Conservation (phyloP, 305 asterid genomes). For the Solanum chacoense region DNA sequence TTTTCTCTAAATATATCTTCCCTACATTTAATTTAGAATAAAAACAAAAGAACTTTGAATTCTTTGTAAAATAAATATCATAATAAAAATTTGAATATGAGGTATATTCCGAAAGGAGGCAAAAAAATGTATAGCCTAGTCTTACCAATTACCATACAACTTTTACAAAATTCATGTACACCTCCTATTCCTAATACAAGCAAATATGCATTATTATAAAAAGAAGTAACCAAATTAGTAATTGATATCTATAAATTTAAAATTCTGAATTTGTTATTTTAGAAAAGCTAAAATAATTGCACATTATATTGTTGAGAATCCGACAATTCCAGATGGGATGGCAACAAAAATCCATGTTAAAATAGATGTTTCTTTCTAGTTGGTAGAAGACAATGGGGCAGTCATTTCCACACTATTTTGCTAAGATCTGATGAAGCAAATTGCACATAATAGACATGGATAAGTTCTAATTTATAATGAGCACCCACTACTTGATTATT, state of each 20-base stretch:
- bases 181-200: background rate
- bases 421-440: background rate
- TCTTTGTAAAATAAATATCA: background rate
- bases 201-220: background rate
- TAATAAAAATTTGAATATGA: background rate
- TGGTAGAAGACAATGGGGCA: background rate
- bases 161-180: background rate
- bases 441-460: background rate
- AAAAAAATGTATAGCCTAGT: background rate
- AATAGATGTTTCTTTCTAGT: slow-evolving; percentile 5
- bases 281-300: background rate
- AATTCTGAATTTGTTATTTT: background rate
- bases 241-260: background rate
- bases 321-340: slow-evolving; percentile 3
- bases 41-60: background rate
- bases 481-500: background rate
- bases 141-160: background rate
- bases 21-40: background rate
- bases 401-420: background rate
- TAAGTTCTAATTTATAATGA: background rate
- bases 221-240: background rate
- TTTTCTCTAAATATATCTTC: background rate
- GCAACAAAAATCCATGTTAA: slow-evolving; percentile 1
- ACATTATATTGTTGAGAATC: background rate
- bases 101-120: background rate